Conservation (phyloP, 495 filamentous ascomycete species). For the Talaromyces borbonicus region DNA sequence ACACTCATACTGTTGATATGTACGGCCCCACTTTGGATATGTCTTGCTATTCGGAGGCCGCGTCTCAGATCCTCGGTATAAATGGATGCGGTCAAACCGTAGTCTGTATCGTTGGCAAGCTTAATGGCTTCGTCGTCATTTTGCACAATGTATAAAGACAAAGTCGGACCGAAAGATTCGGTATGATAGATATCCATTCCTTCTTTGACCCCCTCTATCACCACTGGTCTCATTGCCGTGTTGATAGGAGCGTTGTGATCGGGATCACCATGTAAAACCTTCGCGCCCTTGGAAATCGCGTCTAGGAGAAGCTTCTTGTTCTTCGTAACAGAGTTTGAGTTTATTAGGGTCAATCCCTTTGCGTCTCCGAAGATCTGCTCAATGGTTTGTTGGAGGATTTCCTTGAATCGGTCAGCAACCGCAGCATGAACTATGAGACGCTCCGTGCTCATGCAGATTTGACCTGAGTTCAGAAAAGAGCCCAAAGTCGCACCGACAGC, state of each 20-base stretch:
- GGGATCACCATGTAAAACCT: conserved; percentile 1
- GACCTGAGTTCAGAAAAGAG: conserved; percentile 54
- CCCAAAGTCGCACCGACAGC: conserved; percentile 41
- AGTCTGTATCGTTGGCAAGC: conserved; percentile 44
- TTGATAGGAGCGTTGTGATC: neutral
- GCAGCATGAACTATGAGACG: conserved; percentile 71
- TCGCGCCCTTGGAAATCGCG: conserved; percentile 3
- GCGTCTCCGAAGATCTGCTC: conserved; percentile 36
- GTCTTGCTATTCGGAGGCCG: conserved; percentile 35
- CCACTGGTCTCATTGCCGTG: conserved; percentile 59
- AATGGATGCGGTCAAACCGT: conserved; percentile 38
- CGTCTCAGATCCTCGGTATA: conserved; percentile 40
- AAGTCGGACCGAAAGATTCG: conserved; percentile 77
- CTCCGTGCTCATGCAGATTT: conserved; percentile 91
- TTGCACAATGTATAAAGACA: conserved; percentile 42
- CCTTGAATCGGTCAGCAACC: conserved; percentile 55
- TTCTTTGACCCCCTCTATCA: conserved; percentile 56
- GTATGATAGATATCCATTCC: conserved; percentile 76
- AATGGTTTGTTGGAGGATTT: conserved; percentile 38
- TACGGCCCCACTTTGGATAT: conserved; percentile 54
- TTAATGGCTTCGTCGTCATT: conserved; percentile 39
- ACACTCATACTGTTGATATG: conserved; percentile 83
- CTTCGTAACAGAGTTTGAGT: conserved; percentile 23
- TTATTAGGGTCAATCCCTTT: conserved; percentile 53
- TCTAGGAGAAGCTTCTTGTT: conserved; percentile 10